A percentile compares a stretch with the other conserved stretches of the same genome.
Conservation (phyloP, 306 rosid species). For the Dalbergia cochinchinensis region DNA sequence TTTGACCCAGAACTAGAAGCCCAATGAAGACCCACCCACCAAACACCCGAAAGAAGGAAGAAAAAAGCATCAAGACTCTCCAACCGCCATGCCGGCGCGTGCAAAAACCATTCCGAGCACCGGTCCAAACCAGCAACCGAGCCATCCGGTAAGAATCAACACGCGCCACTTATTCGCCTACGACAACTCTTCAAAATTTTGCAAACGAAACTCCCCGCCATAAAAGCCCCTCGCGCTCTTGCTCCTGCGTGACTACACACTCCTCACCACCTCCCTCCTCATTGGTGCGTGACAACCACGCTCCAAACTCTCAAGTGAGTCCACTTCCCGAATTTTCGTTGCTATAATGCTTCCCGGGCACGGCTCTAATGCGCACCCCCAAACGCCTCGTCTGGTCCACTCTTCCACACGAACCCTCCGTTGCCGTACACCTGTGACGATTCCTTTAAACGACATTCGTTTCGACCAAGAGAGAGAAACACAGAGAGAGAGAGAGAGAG, state of each 20-base stretch:
- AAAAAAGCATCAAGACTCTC: background rate
- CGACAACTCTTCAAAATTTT: constrained; percentile 50
- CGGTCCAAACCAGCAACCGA: background rate
- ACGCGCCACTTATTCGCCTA: constrained; percentile 45
- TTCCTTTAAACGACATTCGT: constrained; percentile 60
- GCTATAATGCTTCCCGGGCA: constrained; percentile 66
- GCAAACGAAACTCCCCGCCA: constrained; percentile 53
- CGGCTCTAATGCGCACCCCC: constrained; percentile 60
- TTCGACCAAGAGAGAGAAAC: constrained; percentile 43
- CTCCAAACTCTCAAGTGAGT: background rate
- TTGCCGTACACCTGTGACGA: constrained; percentile 82
- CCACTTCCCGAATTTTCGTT: constrained; percentile 36
- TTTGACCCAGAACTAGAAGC: background rate
- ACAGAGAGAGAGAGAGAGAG: constrained; percentile 49
- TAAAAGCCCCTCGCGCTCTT: background rate
- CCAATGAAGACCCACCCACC: background rate
- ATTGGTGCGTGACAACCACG: constrained; percentile 4
- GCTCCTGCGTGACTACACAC: background rate
- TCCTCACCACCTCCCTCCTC: background rate
- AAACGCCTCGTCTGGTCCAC: constrained; percentile 62
- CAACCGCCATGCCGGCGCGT: constrained; percentile 49
- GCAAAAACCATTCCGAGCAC: background rate
- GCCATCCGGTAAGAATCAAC: background rate
- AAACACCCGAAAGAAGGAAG: background rate
- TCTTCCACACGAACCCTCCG: constrained; percentile 57